These are phyloP conservation scores for Erodium moschatum DNA, from an alignment of 441 rosid species.

Conservation along the genomic window DNA sequence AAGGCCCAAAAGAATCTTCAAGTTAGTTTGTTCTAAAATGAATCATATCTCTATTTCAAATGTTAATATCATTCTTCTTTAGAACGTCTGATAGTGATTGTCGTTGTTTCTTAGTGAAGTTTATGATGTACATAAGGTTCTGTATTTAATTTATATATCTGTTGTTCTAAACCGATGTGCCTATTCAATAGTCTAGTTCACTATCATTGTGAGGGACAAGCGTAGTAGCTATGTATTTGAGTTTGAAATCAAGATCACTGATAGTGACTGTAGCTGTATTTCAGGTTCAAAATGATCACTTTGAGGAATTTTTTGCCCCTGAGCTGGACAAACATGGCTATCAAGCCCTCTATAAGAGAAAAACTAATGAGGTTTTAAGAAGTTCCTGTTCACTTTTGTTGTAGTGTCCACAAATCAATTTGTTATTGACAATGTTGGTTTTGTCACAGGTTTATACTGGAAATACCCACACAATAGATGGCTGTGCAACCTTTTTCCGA, in stretches of 20 bases:
- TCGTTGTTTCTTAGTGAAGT: not conserved
- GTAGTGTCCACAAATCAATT: not conserved
- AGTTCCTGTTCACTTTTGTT: not conserved
- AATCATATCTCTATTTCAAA: not conserved
- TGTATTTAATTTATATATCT: not conserved
- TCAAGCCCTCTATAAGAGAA: conserved; percentile 86
- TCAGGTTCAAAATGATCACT: conserved; percentile 98
- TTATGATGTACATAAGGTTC: not conserved
- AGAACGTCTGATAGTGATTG: not conserved
- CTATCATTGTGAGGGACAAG: not conserved
- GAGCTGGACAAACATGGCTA: conserved; percentile 98
- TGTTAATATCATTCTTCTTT: not conserved
- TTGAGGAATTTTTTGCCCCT: conserved; percentile 75
- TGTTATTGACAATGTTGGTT: conserved; percentile 2
- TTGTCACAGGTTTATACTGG: conserved; percentile 70
- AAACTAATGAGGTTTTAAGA: conserved; percentile 69
- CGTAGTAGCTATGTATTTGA: not conserved
- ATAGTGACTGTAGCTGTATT: conserved; percentile 7
- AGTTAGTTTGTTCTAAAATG: too few relatives aligned
- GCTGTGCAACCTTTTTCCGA: conserved; percentile 98
- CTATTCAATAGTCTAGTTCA: not conserved
- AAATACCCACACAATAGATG: conserved; percentile 58
- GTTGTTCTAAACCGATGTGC: not conserved
- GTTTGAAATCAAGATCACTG: not conserved
- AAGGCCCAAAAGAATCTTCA: not conserved